Percentiles rank a stretch among this genome's conserved stretches.
These are phyloP conservation scores for Pseudogymnoascus verrucosus DNA, from an alignment of 2,329 filamentous ascomycete genomes.

Conservation along the genomic window DNA sequence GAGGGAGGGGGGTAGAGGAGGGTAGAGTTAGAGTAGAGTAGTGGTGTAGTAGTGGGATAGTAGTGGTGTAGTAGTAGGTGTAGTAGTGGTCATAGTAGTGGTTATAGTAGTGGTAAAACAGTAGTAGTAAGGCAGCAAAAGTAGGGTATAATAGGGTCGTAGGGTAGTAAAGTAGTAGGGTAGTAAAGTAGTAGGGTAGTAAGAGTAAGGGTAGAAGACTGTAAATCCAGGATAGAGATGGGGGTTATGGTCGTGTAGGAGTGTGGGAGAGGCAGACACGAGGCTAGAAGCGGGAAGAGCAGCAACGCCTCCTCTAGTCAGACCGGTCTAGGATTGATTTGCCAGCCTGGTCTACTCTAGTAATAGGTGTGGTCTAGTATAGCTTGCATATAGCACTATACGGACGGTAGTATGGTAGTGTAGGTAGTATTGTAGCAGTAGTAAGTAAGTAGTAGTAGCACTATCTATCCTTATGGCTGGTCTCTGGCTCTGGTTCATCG, in stretches of 20 bases:
- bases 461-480: background rate
- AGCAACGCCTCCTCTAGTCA: background rate
- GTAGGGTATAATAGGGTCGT: background rate
- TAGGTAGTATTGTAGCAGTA: background rate
- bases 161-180: background rate
- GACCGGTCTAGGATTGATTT: background rate
- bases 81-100: background rate
- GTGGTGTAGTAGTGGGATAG: background rate
- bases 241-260: background rate
- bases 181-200: background rate
- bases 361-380: background rate
- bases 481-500: no score
- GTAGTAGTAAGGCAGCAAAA: background rate
- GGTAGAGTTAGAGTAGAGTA: background rate
- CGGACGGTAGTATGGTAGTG: background rate
- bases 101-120: background rate
- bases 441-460: background rate
- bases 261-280: background rate
- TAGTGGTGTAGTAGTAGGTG: background rate
- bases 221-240: background rate
- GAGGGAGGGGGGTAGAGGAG: background rate
- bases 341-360: background rate
- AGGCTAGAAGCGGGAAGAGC: background rate
- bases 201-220: background rate
- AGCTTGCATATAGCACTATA: background rate